Evolutionary conservation across 2,329 filamentous ascomycete genomes (phyloP), one percentile per base, ranked within the genome.

Genomic region (Fonsecaea pedrosoi): DNA sequence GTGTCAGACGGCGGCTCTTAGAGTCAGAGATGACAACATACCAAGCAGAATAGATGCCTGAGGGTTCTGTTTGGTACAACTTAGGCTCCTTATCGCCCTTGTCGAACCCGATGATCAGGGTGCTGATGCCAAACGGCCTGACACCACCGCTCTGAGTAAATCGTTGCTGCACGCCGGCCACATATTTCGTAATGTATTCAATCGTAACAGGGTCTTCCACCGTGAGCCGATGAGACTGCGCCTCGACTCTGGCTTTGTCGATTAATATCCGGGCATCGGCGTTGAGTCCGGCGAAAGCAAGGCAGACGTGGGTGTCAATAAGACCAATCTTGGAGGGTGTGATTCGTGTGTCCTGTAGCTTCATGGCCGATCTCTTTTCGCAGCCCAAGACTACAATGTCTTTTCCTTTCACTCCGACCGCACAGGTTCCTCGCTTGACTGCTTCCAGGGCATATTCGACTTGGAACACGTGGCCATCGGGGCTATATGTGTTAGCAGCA

Each of bases 111-210:
- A 99, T 94, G 74, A 99, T 93, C 78, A 99, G 85, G 48, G 94
- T 98, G 84, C 93, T 97, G 80, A 99, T 97, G 70, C 95, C 95
- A 77, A 99, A 99, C n/a, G 95, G 95, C 76, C 95, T 86, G 61
- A 99, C 95, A 86, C 95, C 95, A 83, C 95, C 95, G 77, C 93
- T 96, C 85, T 99, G 95, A 56, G 95, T 99, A 86, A 99, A 99
- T 81, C 93, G 89, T 85, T 99, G 95, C 85, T 99, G 95, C 74
- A 99, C 95, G 65, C 94, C 92, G 62, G 95, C 95, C 71, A 99
- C 91, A 77, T 98, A 97, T 85, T 99, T 98, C 76, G 95, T 98
- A 78, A 99, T 97, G 86, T 99, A 99, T 83, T 99, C 95, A 80
- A 99, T 96, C 70, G 92, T 94, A 72, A 96, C 92, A 64, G 95